Evolutionary conservation across 441 rosid species (phyloP), one percentile per base, ranked within the genome.

Genomic region (Euphorbia schlechtendalii): DNA sequence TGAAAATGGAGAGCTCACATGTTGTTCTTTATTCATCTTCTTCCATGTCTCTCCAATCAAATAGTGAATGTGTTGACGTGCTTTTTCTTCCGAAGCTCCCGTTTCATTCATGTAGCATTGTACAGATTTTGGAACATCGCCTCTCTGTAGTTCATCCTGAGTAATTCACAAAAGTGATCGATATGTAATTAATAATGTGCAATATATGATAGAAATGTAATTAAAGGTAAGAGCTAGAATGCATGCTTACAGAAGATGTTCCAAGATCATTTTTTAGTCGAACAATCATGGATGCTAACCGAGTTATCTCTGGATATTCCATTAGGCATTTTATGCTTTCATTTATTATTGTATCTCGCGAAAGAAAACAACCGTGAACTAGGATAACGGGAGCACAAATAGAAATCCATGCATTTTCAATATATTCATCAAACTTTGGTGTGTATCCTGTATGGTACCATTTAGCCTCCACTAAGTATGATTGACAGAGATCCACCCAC

Each of bases 261-360:
- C 49, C 63, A 3, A 69, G 56, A 63, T 69, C 72, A 55, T 69
- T 8, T 2, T 24, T 27, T 17, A 69, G 72, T 15, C 72, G 18
- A 9, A 17, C 0, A 48, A 56, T 48, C 38, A n/a, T 18, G 18
- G 63, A 24, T 14, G 64, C 24, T 7, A 1, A 22, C 7, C 58
- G 68, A 48, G 63, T 55, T 9, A 54, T 54, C 11, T 61, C 4
- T 0, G 71, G 60, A 9, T 28, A 54, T 0, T 20, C 46, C 7
- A 3, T 18, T 9, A 49, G 48, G 59, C 9, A 49, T 6, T 40
- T 8, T 6, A 49, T 3, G 1, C 40, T 52, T 8, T 51, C 18
- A 0, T 6, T 6, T 12, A 69, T 34, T 0, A 64, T 24, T 0
- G 49, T 34, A 2, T 21, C 51, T 2, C 18, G 22, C 3, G 21